Base-by-base conservation (phyloP, 441 rosid genomes). In the Croton laevigatus region DNA sequence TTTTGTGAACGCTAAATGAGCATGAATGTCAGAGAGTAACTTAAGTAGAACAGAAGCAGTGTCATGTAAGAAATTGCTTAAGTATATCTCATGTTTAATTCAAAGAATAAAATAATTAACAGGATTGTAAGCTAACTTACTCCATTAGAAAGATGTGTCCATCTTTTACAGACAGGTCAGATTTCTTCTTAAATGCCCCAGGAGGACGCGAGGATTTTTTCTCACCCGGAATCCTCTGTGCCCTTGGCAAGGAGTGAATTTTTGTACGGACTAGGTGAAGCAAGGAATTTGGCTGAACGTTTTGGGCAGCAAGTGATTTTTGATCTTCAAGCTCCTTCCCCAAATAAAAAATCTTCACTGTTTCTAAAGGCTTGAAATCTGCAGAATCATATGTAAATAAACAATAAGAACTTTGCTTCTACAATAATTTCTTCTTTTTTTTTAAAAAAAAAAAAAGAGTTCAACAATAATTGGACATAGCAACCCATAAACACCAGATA, bases 181-280 rank as follows among this genome's bases (percentile, higher is more conserved):
- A 89, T 84, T 93, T 96, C 93, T 90, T 96, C 92, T 96, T 96
- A 85, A 93, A 96, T 53, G 99, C 99, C 60, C 98, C 98, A 5
- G 98, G 99, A 75, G 99, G 99, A 68, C 96, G 85, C 80, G 91
- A 78, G 62, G 97, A 85, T 81, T 89, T 96, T 75, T 90, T 93
- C 79, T 93, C 97, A 20, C 97, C 89, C 1, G 97, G 98, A 73
- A 93, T 85, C 85, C 82, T 91, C 74, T 91, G 98, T 42, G 98
- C 97, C 85, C 80, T 85, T 32, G 98, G 94, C 87, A 87, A 82
- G 79, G 86, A 71, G 83, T 93, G 90, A 77, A 96, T 58, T 83
- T 85, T 87, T 69, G 98, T 87, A 63, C 97, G 97, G 59, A 96
- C 91, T 80, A 96, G 93, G 86, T 96, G 97, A 74, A 96, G 86